Base-by-base conservation (phyloP, 768 basidiomycete genomes). In the Cytidiella melzeri region DNA sequence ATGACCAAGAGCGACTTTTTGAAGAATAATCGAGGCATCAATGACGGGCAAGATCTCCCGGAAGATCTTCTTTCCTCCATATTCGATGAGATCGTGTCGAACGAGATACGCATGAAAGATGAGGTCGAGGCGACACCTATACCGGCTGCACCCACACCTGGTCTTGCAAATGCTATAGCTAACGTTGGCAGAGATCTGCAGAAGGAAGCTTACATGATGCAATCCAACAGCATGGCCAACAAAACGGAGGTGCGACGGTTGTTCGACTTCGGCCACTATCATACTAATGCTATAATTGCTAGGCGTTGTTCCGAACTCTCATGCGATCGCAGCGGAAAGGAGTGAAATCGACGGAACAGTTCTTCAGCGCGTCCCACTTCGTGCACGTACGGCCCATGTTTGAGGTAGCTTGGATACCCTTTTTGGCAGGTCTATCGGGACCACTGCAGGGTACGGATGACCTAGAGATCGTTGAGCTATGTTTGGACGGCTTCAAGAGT, bases 51-150 rank as follows among this genome's bases (percentile, higher is more conserved):
- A 34, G 85, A 94, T 66, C 78, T 99, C 40, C 90, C 92, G 0
- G 92, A 96, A 60, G 90, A 95, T 19, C 72, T 87, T 36, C 65
- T 98, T 38, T 73, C 71, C 4, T 70, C 68, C 19, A 88, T 97
- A 54, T 99, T 79, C 63, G 92, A 98, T 58, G 91, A 97, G 38
- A 98, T 99, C 56, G 79, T 81, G 49, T 73, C 65, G 38, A 93
- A 96, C 58, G 96, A 99, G 66, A 98, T 99, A 57, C 79, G 90
- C 60, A 98, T 99, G 96, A 97, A 97, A 69, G 96, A 98, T 60
- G 95, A 99, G 70, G 71, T 92, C 21, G 93, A 94, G 57, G 72
- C 77, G 24, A 70, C 70, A 5, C 59, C 79, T 20, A 64, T 70
- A 7, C 60, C 72, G 3, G 59, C 69, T 3, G 52, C 74, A 3